Percentiles rank a stretch among this genome's conserved stretches.
Conservation (phyloP, 768 basidiomycete genomes). For the Exsudoporus frostii region DNA sequence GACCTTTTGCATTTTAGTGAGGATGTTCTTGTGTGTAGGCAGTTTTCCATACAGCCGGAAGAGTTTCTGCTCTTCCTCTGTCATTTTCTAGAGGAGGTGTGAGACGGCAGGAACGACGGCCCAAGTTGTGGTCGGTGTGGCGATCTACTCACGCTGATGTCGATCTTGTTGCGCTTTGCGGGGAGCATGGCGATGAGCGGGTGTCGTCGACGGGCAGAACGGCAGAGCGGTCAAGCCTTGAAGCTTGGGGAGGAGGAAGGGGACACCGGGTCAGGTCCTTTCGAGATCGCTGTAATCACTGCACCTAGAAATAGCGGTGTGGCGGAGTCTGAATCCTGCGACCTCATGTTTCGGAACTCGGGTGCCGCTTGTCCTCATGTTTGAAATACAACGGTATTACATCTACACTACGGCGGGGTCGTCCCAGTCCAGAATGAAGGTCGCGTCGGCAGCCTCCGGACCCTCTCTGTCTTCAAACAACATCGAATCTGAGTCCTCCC, state of each 20-base stretch:
- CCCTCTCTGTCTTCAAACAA: conserved; percentile 8
- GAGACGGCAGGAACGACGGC: conserved; percentile 3
- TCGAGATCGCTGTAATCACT: conserved; percentile 19
- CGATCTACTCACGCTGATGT: conserved; percentile 72
- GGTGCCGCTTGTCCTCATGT: conserved; percentile 16
- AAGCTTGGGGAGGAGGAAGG: background rate
- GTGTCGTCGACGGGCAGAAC: conserved; percentile 14
- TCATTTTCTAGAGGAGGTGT: conserved; percentile 57
- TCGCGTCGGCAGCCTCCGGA: conserved; percentile 1
- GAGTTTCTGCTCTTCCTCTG: conserved; percentile 88
- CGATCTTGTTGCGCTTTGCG: conserved; percentile 85
- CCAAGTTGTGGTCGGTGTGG: background rate
- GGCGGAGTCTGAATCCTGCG: conserved; percentile 21
- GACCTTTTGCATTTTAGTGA: conserved; percentile 96
- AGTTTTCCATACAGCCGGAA: conserved; percentile 94
- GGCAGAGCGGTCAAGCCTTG: conserved; percentile 27
- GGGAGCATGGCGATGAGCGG: conserved; percentile 57
- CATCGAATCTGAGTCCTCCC: conserved; percentile 15
- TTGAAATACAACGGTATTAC: conserved; percentile 15
- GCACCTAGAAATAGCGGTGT: conserved; percentile 24
- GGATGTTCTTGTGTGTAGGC: conserved; percentile 88
- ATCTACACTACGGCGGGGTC: background rate
- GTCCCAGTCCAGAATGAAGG: background rate
- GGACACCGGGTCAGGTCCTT: conserved; percentile 6
- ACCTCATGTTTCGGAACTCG: conserved; percentile 34